phyloP scores from a whole-genome alignment of 352 stramenopile species.

The Globisporangium viniferum region DNA sequence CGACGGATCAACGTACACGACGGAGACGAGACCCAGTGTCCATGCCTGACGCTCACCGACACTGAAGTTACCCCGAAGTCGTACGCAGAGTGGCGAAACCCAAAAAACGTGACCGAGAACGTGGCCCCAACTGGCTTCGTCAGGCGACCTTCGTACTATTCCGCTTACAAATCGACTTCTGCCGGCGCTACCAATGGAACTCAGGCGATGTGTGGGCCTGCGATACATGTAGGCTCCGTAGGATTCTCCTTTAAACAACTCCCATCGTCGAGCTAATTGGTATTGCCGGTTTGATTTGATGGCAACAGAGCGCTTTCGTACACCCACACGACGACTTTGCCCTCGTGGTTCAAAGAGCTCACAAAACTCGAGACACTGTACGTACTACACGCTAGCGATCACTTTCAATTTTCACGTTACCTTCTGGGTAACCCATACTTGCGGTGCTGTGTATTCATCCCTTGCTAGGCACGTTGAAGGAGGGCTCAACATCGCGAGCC shows the following conservation, averaged over 20 bases:
- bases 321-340: not conserved
- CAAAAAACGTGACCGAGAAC: constrained; percentile 13
- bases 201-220: constrained; percentile 21
- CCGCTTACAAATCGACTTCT: constrained; percentile 31
- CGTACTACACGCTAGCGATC: no score
- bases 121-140: constrained; percentile 23
- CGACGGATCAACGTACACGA: not conserved
- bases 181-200: constrained; percentile 15
- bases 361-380: not conserved
- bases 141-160: constrained; percentile 25
- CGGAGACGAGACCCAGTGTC: constrained; percentile 19
- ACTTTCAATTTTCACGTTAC: no score
- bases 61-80: constrained; percentile 10
- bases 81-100: constrained; percentile 21
- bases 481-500: not conserved
- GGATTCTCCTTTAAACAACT: no score
- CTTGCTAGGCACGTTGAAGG: not conserved
- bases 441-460: not conserved
- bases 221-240: constrained; percentile 30
- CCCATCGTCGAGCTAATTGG: no score
- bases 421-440: no score
- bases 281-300: no score
- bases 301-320: not conserved
- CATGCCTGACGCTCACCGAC: constrained; percentile 31
- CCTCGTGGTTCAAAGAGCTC: not conserved